Evolutionary conservation across 1,139 yeast genomes (phyloP), one percentile per base, ranked within the genome.

Genomic region (Suhomyces coccinellae): DNA sequence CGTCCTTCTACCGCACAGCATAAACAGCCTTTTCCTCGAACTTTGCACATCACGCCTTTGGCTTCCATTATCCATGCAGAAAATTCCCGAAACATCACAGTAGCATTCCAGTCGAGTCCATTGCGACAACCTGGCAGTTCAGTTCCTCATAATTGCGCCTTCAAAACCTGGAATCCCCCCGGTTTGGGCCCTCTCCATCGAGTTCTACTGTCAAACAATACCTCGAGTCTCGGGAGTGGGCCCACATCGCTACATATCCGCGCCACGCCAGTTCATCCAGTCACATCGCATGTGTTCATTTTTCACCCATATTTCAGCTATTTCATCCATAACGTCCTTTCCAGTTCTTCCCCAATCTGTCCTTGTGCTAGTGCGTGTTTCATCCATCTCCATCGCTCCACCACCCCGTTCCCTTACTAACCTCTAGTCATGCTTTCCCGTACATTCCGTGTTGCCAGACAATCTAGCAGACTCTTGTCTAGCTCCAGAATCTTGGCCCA

Each of bases 391-490:
- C 24, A 20, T 30, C 15, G 33, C 33, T 14, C 16, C 15, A 6
- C 33, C 10, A 5, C 7, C 33, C 15, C 16, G 14, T 8, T 13
- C 16, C 6, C n/a, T 16, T 60, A 65, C 69, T 63, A 65, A 65
- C 70, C 15, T 40, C 26, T 43, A 48, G 60, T 60, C 48, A 66
- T 71, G 75, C 69, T 71, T 57, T 66, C 75, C 51, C 75, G 75
- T 62, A 55, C 71, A 48, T 55, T 69, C 49, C 72, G 75, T 62
- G 53, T 64, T 54, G 69, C 69, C 45, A 67, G 72, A 59, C 71
- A 65, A 57, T 50, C 67, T 36, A 51, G 55, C 46, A 74, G 80
- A 69, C 62, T 71, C 50, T 69, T 76, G 54, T 61, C 77, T 46
- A 60, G 72, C 52, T 54, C 68, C 61, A 58, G 67, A 52, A 67